Percentiles rank a stretch among this genome's conserved stretches.
These are phyloP conservation scores for Botrytis sinoallii DNA, from an alignment of 2,329 filamentous ascomycete species.

Conservation along the genomic window DNA sequence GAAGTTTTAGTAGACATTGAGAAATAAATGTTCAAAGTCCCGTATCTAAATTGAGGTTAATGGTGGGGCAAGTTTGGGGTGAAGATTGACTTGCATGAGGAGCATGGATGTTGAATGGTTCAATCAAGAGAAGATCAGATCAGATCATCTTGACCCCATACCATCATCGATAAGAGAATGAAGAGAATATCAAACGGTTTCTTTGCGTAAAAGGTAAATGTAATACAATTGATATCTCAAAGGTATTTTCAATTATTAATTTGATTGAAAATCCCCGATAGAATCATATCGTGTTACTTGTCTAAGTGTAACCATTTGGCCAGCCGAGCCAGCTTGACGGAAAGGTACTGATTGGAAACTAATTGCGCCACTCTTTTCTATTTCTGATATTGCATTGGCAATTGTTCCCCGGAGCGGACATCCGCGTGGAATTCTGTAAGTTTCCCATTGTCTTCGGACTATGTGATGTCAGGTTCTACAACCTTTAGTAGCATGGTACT, in stretches of 20 bases:
- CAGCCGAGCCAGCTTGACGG: slow-evolving; percentile 19
- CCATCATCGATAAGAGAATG: slow-evolving; percentile 7
- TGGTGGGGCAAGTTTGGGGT: not conserved
- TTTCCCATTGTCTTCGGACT: slow-evolving; percentile 8
- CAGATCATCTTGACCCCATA: not conserved
- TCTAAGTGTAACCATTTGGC: slow-evolving; percentile 10
- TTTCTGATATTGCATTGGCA: slow-evolving; percentile 3
- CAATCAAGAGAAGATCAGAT: slow-evolving; percentile 5
- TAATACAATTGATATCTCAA: slow-evolving; percentile 2
- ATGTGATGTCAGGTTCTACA: slow-evolving; percentile 18
- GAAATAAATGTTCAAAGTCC: not conserved
- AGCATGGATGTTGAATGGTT: not conserved
- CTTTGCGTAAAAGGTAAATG: not conserved
- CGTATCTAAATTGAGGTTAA: not conserved
- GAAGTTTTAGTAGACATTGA: not conserved
- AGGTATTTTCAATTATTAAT: not conserved
- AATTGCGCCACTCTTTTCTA: not conserved
- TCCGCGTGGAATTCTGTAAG: slow-evolving; percentile 18
- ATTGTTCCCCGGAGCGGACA: slow-evolving; percentile 16
- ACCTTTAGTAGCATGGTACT: slow-evolving; percentile 17
- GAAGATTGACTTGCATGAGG: slow-evolving; percentile 3
- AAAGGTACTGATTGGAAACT: slow-evolving; percentile 18
- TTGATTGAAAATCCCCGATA: not conserved
- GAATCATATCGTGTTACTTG: not conserved
- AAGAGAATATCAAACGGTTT: not conserved